Evolutionary conservation across 2,329 filamentous ascomycete genomes (phyloP).

Genomic region (Westerdykella sp.): DNA sequence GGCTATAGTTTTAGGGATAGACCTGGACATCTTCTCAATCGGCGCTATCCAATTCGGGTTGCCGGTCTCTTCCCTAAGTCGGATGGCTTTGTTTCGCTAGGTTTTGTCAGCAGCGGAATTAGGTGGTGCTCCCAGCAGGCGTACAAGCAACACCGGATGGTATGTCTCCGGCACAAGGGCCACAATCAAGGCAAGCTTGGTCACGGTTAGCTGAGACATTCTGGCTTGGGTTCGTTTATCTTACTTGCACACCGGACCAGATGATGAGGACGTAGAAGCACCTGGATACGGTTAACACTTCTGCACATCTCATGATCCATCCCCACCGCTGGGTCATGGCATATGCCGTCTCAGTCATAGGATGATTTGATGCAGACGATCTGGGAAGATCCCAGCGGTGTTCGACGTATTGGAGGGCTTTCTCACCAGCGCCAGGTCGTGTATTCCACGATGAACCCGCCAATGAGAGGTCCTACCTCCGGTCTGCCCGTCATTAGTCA

Average conservation of each 20-base stretch:
- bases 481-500: constrained; percentile 36
- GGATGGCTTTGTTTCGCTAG: constrained; percentile 59
- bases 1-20: constrained; percentile 51
- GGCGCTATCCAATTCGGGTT: constrained; percentile 70
- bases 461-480: constrained; percentile 54
- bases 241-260: constrained; percentile 56
- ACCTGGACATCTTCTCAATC: constrained; percentile 65
- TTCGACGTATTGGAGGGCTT: background rate
- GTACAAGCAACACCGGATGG: constrained; percentile 57
- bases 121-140: background rate
- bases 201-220: constrained; percentile 9
- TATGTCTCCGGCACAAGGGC: constrained; percentile 84
- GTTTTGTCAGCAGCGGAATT: background rate
- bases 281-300: constrained; percentile 23
- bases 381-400: too few relatives aligned
- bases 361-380: too few relatives aligned
- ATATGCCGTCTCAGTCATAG: too few relatives aligned
- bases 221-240: constrained; percentile 7
- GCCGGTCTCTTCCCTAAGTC: constrained; percentile 67
- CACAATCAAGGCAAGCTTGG: constrained; percentile 57
- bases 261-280: constrained; percentile 72
- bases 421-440: constrained; percentile 50
- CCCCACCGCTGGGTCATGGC: too few relatives aligned
- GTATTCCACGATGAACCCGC: constrained; percentile 77
- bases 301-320: background rate